Base-by-base conservation (phyloP, 306 rosid species). In the Castanea mollissima region DNA sequence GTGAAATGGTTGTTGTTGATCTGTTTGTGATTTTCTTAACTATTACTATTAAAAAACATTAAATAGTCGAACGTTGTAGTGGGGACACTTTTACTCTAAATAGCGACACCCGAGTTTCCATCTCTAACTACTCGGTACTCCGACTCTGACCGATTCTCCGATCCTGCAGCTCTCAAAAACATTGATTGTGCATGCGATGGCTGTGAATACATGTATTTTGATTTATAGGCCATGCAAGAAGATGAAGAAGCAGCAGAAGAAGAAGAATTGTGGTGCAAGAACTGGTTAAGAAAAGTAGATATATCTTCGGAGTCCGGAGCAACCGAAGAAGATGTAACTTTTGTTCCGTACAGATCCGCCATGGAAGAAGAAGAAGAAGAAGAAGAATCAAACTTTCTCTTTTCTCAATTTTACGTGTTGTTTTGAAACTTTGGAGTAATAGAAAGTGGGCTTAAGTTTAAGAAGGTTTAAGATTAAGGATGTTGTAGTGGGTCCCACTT, bases 251-350 rank as follows among this genome's bases (percentile, higher is more conserved):
- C 3, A 46, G 52, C 1, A 46, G 52, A 3, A 46, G 52, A 49
- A 12, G 84, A 49, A 1, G 89, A 73, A 62, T 54, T 69, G 49
- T 78, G 85, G 74, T 31, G 70, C 21, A 88, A 88, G 52, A 89
- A 88, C 19, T 88, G 94, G 82, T 86, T 87, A 32, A 91, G 86
- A 60, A 90, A 77, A 84, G 91, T 75, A 13, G 92, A 88, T 59
- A 93, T 84, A 2, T 90, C 94, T 79, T 91, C 90, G 0, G 94
- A 74, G 55, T 87, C 90, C 44, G 84, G 55, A 49, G 85, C 77
- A 2, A 63, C 74, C 20, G 78, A 79, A 49, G 81, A 79, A 49
- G 88, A 60, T 38, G 89, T 73, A 65, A 89, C 76, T 2, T 88
- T 80, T 32, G 89, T 80, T 41, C 90, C 87, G 83, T 75, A 85